A percentile compares a stretch with the other conserved stretches of the same genome.
Conservation (phyloP, 345 rosid species). For the Limnanthes douglasii region DNA sequence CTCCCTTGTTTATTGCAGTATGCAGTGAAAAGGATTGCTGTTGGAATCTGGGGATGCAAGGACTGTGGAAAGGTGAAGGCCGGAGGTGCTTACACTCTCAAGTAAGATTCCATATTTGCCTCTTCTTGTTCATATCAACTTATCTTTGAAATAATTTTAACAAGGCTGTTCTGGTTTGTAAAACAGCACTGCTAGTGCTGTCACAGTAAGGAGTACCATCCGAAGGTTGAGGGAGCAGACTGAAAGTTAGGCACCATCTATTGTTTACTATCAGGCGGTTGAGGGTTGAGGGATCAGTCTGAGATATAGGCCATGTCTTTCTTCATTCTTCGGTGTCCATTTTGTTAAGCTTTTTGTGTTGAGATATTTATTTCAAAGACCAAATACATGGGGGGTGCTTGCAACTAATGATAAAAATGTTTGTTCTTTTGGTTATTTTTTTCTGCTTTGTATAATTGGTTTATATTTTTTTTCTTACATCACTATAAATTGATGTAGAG, state of each 20-base stretch:
- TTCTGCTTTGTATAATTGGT: no score
- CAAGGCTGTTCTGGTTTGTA: background rate
- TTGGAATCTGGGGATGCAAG: conserved; percentile 86
- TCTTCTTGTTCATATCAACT: background rate
- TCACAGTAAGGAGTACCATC: conserved; percentile 78
- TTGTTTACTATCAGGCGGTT: no score
- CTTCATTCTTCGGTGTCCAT: no score
- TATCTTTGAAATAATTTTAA: background rate
- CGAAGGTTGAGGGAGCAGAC: conserved; percentile 93
- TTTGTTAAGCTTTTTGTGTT: no score
- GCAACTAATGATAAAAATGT: no score
- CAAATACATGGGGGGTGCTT: no score
- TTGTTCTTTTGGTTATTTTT: no score
- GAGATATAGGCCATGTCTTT: conserved; percentile 48
- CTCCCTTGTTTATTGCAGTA: conserved; percentile 20
- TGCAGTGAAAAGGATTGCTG: conserved; percentile 79
- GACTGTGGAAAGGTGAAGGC: conserved; percentile 81
- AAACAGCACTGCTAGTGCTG: conserved; percentile 67
- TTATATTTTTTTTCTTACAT: no score
- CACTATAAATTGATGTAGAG: no score
- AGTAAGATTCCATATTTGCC: no score
- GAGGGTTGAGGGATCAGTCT: conserved; percentile 65
- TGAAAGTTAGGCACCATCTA: conserved; percentile 63
- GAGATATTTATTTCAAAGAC: no score
- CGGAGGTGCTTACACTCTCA: conserved; percentile 77